A percentile compares a stretch with the other conserved stretches of the same genome.
Conservation (phyloP, 2,329 filamentous ascomycete species). For the Hypocrella siamensis region DNA sequence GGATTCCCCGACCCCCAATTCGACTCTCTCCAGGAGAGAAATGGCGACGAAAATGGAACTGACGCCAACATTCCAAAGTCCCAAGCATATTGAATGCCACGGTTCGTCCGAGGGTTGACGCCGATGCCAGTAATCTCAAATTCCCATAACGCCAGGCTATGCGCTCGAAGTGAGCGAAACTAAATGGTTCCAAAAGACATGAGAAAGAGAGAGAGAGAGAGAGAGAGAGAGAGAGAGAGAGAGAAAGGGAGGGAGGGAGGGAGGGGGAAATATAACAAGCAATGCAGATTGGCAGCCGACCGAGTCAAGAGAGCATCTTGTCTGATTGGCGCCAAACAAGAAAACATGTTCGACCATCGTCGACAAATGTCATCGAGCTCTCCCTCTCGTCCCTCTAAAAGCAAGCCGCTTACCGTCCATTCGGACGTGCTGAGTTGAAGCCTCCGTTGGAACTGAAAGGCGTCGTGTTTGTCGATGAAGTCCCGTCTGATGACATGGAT, state of each 20-base stretch:
- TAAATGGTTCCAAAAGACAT: background rate
- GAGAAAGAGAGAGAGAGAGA: background rate
- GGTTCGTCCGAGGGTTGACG: constrained; percentile 3
- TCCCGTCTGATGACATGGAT: constrained; percentile 24
- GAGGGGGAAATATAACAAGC: background rate
- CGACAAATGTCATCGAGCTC: background rate
- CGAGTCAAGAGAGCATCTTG: background rate
- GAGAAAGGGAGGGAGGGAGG: background rate
- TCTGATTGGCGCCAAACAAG: background rate
- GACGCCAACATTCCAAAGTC: too few relatives aligned
- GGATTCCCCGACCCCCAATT: too few relatives aligned
- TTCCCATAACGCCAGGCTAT: constrained; percentile 5
- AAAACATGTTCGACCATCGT: too few relatives aligned
- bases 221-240: background rate
- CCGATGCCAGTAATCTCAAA: constrained; percentile 4
- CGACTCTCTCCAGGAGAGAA: too few relatives aligned
- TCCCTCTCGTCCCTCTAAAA: constrained; percentile 6
- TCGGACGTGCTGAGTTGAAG: constrained; percentile 16
- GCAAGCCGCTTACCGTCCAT: constrained; percentile 22
- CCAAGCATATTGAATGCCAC: too few relatives aligned
- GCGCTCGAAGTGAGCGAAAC: background rate
- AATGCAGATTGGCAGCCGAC: background rate
- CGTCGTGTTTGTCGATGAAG: constrained; percentile 15
- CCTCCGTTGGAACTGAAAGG: constrained; percentile 16
- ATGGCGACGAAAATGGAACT: too few relatives aligned